Base-by-base conservation (phyloP, 768 basidiomycete genomes). In the Serendipita sp. region DNA sequence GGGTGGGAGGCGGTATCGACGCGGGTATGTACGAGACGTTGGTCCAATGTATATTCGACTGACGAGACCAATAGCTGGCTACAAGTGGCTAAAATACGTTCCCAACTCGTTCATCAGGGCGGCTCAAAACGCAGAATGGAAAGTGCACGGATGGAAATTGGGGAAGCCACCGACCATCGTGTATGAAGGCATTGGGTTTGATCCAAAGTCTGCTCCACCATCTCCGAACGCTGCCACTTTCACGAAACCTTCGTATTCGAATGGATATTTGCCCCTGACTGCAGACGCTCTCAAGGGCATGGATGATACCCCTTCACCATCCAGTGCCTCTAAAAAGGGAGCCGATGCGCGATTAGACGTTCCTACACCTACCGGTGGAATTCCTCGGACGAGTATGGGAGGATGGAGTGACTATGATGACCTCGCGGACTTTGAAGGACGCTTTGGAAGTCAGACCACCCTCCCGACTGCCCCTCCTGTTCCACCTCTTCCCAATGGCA, bases 101-200 rank as follows among this genome's bases (percentile, higher is more conserved):
- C 95, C 95, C 0, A 90, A 89, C 66, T 85, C 89, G 34, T 83
- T 99, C 45, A 78, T 99, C 68, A 92, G 89, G 77, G 93, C 93
- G 0, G 95, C 93, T 0, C 93, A 95, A 73, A 90, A 92, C 3
- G 95, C 95, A 0, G 95, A 99, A 71, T 97, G 93, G 93, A 92
- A 88, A 73, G 78, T 98, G 51, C 92, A 96, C 71, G 89, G 90
- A 0, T 98, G 94, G 90, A 90, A 91, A 86, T 82, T 99, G 35
- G 96, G 95, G 68, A 97, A 97, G 70, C 90, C 92, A 16, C 94
- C 93, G 8, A 85, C 86, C 1, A 78, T 92, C 46, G 80, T 87
- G 1, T 92, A 85, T 70, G 82, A 89, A 69, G 92, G 90, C 35
- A 93, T 96, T 70, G 92, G 89, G 18, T 92, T 88, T 71, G 83